phyloP scores from a whole-genome alignment of 179 eudicot species.

The Silene coronaria region DNA sequence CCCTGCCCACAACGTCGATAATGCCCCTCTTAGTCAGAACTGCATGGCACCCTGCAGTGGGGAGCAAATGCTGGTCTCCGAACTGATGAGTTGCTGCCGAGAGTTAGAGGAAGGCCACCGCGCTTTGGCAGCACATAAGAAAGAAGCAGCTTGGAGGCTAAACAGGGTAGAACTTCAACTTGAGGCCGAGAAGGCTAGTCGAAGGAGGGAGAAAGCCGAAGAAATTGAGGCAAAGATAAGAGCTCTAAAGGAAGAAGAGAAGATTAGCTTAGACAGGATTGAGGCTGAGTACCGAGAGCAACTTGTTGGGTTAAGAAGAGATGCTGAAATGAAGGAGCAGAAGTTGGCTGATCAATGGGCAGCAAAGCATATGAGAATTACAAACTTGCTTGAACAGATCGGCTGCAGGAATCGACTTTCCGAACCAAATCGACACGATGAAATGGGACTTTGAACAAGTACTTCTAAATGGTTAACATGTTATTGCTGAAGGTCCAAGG shows the following conservation, averaged over 20 bases:
- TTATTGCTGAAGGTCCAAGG: neutral
- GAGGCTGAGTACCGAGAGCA: slow-evolving; percentile 81
- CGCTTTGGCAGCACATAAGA: slow-evolving; percentile 63
- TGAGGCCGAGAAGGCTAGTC: slow-evolving; percentile 66
- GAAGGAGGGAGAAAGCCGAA: slow-evolving; percentile 64
- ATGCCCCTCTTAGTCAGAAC: slow-evolving; percentile 13
- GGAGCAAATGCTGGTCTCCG: slow-evolving; percentile 39
- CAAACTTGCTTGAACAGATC: slow-evolving; percentile 67
- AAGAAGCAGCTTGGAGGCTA: slow-evolving; percentile 85
- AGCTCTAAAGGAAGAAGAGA: slow-evolving; percentile 69
- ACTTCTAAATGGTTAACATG: neutral
- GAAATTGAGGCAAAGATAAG: slow-evolving; percentile 65
- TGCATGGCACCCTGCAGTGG: slow-evolving; percentile 30
- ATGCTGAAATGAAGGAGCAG: slow-evolving; percentile 84
- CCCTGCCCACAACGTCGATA: slow-evolving; percentile 17
- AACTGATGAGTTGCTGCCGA: slow-evolving; percentile 56
- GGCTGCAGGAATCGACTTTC: slow-evolving; percentile 41
- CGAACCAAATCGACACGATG: slow-evolving; percentile 29
- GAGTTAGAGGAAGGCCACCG: slow-evolving; percentile 84
- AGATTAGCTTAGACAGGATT: slow-evolving; percentile 51
- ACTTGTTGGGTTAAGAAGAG: slow-evolving; percentile 58
- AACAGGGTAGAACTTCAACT: slow-evolving; percentile 73
- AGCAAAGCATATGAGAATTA: slow-evolving; percentile 53
- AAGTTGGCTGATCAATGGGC: slow-evolving; percentile 88
- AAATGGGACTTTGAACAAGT: neutral